These are phyloP conservation scores for bread wheat (Triticum aestivum) DNA, from an alignment of 176 grass and related monocot species.

Conservation along the genomic window IWGSC_CS_RefSeq_v2.1 NC_057800.1:495554141-495554640, in stretches of 20 bases:
- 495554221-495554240: background rate
- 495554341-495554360: background rate
- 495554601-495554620: background rate
- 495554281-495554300: background rate
- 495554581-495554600: background rate
- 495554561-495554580: too few relatives aligned
- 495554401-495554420: conserved; percentile 9
- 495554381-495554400: background rate
- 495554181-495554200: conserved; percentile 9
- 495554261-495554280: background rate
- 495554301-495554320: background rate
- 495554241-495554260: too few relatives aligned
- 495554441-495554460: background rate
- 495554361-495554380: background rate
- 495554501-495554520: background rate
- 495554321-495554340: background rate
- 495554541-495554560: too few relatives aligned
- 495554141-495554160: background rate
- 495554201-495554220: background rate
- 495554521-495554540: background rate
- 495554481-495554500: background rate
- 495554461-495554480: background rate
- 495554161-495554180: background rate
- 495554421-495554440: background rate
- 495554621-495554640: conserved; percentile 26